Evolutionary conservation across 2,329 filamentous ascomycete species (phyloP).

Genomic region (Endoconidiophora laricicola): DNA sequence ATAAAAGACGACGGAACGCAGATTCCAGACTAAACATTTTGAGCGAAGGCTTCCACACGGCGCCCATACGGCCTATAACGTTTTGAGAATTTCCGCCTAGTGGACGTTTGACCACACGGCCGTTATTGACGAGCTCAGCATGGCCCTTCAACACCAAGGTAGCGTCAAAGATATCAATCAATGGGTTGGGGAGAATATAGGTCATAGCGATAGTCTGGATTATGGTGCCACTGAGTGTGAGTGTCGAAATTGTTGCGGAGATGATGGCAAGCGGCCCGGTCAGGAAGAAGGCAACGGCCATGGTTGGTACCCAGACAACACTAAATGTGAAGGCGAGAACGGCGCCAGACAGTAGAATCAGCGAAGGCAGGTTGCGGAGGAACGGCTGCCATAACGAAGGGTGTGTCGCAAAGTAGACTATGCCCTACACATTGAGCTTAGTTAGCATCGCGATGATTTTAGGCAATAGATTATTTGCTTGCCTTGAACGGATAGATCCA

Average conservation of each 20-base stretch:
- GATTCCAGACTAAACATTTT: conserved; percentile 40
- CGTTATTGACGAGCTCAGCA: conserved; percentile 49
- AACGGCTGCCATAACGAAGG: conserved; percentile 42
- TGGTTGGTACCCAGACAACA: conserved; percentile 73
- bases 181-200: conserved; percentile 64
- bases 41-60: conserved; percentile 40
- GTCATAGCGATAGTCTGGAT: conserved; percentile 43
- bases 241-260: conserved; percentile 51
- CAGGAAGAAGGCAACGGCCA: conserved; percentile 65
- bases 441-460: not conserved
- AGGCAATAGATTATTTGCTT: conserved; percentile 4
- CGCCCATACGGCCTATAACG: conserved; percentile 39
- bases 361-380: conserved; percentile 37
- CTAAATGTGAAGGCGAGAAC: conserved; percentile 72
- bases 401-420: conserved; percentile 41
- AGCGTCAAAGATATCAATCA: conserved; percentile 82
- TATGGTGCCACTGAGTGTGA: conserved; percentile 44
- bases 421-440: conserved; percentile 27
- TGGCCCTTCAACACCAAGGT: conserved; percentile 37
- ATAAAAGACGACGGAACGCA: conserved; percentile 64
- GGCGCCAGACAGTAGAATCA: conserved; percentile 50
- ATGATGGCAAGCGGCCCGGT: conserved; percentile 69
- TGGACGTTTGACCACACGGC: conserved; percentile 49
- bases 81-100: conserved; percentile 26
- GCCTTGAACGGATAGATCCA: conserved; percentile 65